phyloP scores from a whole-genome alignment of 495 filamentous ascomycete species.

The Sordaria brevicollis region DNA sequence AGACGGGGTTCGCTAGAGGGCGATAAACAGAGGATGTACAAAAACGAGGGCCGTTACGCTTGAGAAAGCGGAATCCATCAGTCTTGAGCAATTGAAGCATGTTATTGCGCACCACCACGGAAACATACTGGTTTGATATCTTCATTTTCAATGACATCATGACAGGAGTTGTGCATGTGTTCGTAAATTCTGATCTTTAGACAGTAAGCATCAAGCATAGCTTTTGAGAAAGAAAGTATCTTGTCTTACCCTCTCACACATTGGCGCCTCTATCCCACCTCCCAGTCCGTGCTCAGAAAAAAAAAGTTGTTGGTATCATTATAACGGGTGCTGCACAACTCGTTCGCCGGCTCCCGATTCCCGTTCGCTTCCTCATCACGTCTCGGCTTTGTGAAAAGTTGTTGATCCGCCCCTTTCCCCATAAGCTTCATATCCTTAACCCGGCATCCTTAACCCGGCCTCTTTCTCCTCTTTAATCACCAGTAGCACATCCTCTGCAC shows the following conservation, averaged over 20 bases:
- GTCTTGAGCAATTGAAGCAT: background rate
- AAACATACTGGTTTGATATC: background rate
- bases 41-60: background rate
- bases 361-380: background rate
- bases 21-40: slow-evolving; percentile 2
- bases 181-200: background rate
- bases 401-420: background rate
- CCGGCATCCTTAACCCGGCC: background rate
- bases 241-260: background rate
- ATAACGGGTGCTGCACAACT: background rate
- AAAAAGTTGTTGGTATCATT: background rate
- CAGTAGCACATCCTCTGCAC: slow-evolving; percentile 80
- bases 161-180: background rate
- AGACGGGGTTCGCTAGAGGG: slow-evolving; percentile 33
- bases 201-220: background rate
- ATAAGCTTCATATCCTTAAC: no score
- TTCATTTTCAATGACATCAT: background rate
- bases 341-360: background rate
- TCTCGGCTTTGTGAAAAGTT: background rate
- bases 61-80: background rate
- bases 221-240: background rate
- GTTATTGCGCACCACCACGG: background rate
- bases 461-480: slow-evolving; percentile 46
- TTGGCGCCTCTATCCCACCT: background rate
- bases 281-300: background rate